Percentiles rank a stretch among this genome's conserved stretches.
Conservation (phyloP, 805 yeast genomes). For the Yamadazyma endophytica region DNA sequence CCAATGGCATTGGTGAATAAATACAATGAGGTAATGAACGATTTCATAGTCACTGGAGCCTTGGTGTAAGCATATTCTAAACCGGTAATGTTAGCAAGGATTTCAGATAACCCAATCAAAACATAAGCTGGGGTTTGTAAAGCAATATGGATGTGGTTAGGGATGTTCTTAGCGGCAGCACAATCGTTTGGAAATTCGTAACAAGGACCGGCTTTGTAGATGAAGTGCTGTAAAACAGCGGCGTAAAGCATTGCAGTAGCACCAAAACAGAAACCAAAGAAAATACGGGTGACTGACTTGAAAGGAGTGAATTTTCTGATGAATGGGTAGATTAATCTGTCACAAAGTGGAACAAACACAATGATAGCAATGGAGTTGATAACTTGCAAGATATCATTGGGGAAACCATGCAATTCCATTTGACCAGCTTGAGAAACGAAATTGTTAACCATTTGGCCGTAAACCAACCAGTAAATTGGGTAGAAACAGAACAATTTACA, state of each 20-base stretch:
- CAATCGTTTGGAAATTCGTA: constrained; percentile 59
- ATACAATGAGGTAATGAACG: constrained; percentile 61
- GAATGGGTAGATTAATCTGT: constrained; percentile 49
- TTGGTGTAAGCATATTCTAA: constrained; percentile 81
- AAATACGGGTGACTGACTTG: constrained; percentile 69
- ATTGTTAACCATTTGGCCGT: constrained; percentile 67
- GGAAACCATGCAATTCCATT: constrained; percentile 72
- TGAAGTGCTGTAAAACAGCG: constrained; percentile 67
- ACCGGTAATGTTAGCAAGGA: constrained; percentile 77
- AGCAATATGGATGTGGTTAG: constrained; percentile 62
- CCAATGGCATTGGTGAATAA: constrained; percentile 73
- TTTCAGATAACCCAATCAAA: constrained; percentile 70
- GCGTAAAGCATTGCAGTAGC: constrained; percentile 68
- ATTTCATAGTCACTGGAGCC: constrained; percentile 69
- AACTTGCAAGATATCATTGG: constrained; percentile 75
- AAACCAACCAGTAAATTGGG: constrained; percentile 72
- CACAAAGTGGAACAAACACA: constrained; percentile 72
- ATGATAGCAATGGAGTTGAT: constrained; percentile 74
- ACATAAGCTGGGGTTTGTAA: constrained; percentile 71
- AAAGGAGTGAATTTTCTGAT: constrained; percentile 46
- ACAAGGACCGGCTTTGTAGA: constrained; percentile 72
- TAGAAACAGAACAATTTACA: constrained; percentile 70
- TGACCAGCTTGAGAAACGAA: constrained; percentile 71
- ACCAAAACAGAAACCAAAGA: constrained; percentile 65
- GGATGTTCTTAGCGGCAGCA: constrained; percentile 36